A percentile compares a stretch with the other conserved stretches of the same genome.
phyloP scores from a whole-genome alignment of 768 basidiomycete genomes.

The Phylloporus sp. region DNA sequence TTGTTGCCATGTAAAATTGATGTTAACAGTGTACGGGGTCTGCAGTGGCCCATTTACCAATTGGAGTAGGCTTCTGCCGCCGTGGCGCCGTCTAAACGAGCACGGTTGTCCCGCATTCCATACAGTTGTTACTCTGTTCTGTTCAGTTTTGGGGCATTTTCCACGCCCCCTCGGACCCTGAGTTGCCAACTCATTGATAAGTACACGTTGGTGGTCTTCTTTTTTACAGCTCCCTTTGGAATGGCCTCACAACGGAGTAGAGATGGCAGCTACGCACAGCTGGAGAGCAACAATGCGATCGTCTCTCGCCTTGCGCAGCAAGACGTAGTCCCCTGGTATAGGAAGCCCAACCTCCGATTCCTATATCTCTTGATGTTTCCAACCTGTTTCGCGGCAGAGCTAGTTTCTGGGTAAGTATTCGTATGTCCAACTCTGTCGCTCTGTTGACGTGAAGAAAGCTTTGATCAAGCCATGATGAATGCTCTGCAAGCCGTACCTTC shows the following conservation, averaged over 20 bases:
- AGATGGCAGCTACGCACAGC: not conserved
- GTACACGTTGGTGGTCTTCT: not conserved
- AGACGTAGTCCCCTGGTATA: constrained; percentile 57
- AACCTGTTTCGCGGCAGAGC: constrained; percentile 9
- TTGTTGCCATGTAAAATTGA: too few relatives aligned
- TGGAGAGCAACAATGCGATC: constrained; percentile 1
- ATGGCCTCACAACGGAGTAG: not conserved
- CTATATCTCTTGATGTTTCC: constrained; percentile 57
- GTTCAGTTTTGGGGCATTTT: not conserved
- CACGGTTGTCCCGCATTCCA: too few relatives aligned
- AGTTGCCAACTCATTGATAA: not conserved
- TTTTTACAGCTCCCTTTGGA: not conserved
- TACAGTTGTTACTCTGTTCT: too few relatives aligned
- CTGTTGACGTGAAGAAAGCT: not conserved
- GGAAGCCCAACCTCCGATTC: constrained; percentile 51
- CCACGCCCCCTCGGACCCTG: not conserved
- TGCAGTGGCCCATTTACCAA: too few relatives aligned
- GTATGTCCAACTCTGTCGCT: not conserved
- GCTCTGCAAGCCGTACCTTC: constrained; percentile 57
- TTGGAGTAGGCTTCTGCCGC: too few relatives aligned
- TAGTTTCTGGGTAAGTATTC: constrained; percentile 9
- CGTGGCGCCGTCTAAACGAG: not conserved
- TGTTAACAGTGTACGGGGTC: not conserved
- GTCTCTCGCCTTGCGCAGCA: constrained; percentile 22
- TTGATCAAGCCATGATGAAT: constrained; percentile 54